Evolutionary conservation across 805 yeast species (phyloP).

Genomic region (Saccharomyces mikatae): DNA sequence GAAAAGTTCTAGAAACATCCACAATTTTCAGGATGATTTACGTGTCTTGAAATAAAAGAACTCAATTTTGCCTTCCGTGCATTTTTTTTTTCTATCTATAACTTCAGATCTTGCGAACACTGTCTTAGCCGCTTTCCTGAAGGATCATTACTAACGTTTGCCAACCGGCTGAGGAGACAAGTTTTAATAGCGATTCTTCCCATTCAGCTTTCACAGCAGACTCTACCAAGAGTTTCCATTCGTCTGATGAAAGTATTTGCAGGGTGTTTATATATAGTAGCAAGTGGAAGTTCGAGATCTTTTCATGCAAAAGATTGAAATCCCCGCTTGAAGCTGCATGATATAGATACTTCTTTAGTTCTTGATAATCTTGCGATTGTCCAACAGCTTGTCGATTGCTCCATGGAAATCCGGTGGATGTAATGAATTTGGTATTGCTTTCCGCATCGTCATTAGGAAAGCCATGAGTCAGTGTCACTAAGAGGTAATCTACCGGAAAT

Average conservation of each 20-base stretch:
- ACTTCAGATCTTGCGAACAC: slow-evolving; percentile 1
- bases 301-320: slow-evolving; percentile 29
- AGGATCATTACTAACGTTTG: slow-evolving; percentile 60
- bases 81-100: neutral
- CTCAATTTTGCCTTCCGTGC: neutral
- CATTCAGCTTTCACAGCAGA: slow-evolving; percentile 43
- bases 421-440: slow-evolving; percentile 33
- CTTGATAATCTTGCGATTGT: slow-evolving; percentile 56
- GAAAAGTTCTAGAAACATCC: slow-evolving; percentile 9
- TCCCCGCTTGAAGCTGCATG: slow-evolving; percentile 23
- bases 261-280: slow-evolving; percentile 48
- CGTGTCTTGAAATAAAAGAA: neutral
- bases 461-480: slow-evolving; percentile 87
- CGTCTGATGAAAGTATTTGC: slow-evolving; percentile 51
- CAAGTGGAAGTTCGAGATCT: slow-evolving; percentile 68
- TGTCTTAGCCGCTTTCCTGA: slow-evolving; percentile 22
- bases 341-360: slow-evolving; percentile 43
- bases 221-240: slow-evolving; percentile 41
- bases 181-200: slow-evolving; percentile 42
- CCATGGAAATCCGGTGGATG: slow-evolving; percentile 50
- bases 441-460: slow-evolving; percentile 52
- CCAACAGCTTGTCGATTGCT: slow-evolving; percentile 77
- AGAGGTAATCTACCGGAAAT: slow-evolving; percentile 82
- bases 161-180: slow-evolving; percentile 59
- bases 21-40: neutral